phyloP scores from a whole-genome alignment of 306 rosid genomes.

The Crataegus laevigata region DNA sequence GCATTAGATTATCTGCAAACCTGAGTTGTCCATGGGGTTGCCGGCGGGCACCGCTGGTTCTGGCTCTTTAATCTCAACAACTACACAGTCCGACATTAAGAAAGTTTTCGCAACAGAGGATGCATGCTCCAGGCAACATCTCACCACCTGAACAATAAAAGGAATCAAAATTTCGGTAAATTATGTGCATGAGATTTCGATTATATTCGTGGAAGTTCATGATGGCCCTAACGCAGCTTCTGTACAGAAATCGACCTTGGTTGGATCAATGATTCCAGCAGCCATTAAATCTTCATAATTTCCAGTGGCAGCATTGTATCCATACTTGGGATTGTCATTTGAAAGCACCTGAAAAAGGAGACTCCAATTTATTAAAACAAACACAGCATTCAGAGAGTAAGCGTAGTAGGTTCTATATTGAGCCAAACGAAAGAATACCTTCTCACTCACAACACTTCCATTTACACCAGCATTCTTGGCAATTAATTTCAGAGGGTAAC shows the following conservation, averaged over 20 bases:
- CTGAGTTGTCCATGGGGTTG: conserved; percentile 94
- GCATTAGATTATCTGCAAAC: conserved; percentile 20
- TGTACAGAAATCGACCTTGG: conserved; percentile 53
- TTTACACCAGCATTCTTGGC: conserved; percentile 99
- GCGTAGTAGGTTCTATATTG: neutral
- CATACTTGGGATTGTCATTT: conserved; percentile 59
- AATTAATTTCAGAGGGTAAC: conserved; percentile 87
- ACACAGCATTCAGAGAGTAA: neutral
- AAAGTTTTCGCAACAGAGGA: conserved; percentile 95
- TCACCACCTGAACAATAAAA: conserved; percentile 56
- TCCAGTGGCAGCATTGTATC: conserved; percentile 97
- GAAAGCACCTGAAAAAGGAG: conserved; percentile 56
- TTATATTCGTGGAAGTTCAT: too few species aligned
- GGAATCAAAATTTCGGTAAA: neutral
- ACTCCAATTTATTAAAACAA: neutral
- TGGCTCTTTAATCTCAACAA: conserved; percentile 97
- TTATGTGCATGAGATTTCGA: too few species aligned
- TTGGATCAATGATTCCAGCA: conserved; percentile 96
- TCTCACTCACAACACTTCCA: conserved; percentile 98
- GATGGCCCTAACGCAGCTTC: neutral
- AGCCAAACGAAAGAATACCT: conserved; percentile 37
- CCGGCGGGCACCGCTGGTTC: conserved; percentile 59
- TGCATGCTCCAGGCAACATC: conserved; percentile 99
- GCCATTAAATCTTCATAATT: conserved; percentile 94
- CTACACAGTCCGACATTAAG: conserved; percentile 97